Base-by-base conservation (phyloP, 768 basidiomycete genomes). In the Mycena pura region DNA sequence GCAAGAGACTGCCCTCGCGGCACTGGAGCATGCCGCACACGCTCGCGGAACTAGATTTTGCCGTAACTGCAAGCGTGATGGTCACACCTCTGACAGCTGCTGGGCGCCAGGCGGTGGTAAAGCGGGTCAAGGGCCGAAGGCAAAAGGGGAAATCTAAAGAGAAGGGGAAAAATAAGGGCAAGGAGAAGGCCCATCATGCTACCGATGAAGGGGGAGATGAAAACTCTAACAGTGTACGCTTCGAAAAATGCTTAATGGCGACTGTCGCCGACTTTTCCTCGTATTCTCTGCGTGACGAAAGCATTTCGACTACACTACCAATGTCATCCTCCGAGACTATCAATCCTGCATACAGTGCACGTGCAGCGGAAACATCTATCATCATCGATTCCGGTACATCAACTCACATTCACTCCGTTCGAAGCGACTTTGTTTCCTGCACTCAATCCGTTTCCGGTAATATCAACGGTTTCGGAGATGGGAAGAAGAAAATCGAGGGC, bases 341-440 rank as follows among this genome's bases (percentile, higher is more conserved):
- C 44, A 34, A 57, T 25, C 32, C 28, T 36, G 40, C 39, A 25
- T 51, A 60, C 41, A 44, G 51, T 53, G 52, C 52, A 55, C 49
- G 58, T 64, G 17, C 43, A 46, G 57, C 57, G 50, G 52, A 15
- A 21, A 59, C 56, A 27, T 53, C 62, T 47, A 41, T 46, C 56
- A 36, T 44, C 47, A 58, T 65, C 54, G 64, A 66, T 41, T 57
- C 60, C 39, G 60, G 64, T 34, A 47, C 64, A 41, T 57, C 64
- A 14, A 45, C 54, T 25, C 61, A 62, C 51, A 54, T 62, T 49
- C 54, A 57, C 48, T 58, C 54, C 44, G 46, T 39, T 25, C 40
- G 34, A 34, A 32, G 27, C 44, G 60, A 66, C 39, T 66, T 66
- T 40, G 41, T 45, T n/a, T 45, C 59, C 7, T 46, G 27, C 34